Percentiles rank a stretch among this genome's conserved stretches.
These are phyloP conservation scores for Penicillium sp. DNA, from an alignment of 2,329 filamentous ascomycete genomes.

Conservation along the genomic window DNA sequence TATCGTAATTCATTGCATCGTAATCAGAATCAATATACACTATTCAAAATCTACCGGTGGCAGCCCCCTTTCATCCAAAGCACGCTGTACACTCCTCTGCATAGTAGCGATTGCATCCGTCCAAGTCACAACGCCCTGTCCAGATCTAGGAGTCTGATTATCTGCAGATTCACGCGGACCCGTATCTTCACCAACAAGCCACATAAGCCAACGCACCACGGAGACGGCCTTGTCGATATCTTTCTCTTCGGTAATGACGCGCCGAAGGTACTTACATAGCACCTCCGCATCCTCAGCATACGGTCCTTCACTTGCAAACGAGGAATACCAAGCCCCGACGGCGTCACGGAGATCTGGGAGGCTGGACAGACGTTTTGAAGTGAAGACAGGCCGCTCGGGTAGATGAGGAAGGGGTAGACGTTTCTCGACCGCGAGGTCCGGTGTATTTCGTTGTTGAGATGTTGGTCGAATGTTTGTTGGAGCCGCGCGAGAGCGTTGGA, in stretches of 20 bases:
- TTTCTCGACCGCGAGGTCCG: conserved; percentile 23
- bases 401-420: conserved; percentile 47
- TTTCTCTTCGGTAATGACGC: conserved; percentile 71
- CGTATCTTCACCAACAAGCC: conserved; percentile 37
- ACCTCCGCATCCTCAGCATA: conserved; percentile 75
- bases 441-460: conserved; percentile 14
- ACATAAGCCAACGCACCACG: conserved; percentile 63
- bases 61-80: conserved; percentile 46
- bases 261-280: conserved; percentile 68
- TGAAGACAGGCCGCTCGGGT: conserved; percentile 60
- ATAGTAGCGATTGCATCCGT: conserved; percentile 39
- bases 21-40: conserved; percentile 7
- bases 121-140: conserved; percentile 33
- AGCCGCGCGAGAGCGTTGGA: conserved; percentile 50
- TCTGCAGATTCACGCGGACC: conserved; percentile 39
- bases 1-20: conserved; percentile 11
- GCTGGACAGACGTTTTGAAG: conserved; percentile 54
- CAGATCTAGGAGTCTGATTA: conserved; percentile 31
- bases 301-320: conserved; percentile 71
- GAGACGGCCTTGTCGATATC: conserved; percentile 73
- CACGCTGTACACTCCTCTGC: conserved; percentile 43
- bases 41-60: conserved; percentile 45
- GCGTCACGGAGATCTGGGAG: conserved; percentile 69
- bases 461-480: conserved; percentile 30
- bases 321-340: conserved; percentile 70